A percentile compares a stretch with the other conserved stretches of the same genome.
These are phyloP conservation scores for Hymenoscyphus scutula DNA, from an alignment of 2,329 filamentous ascomycete genomes.

Conservation along the genomic window DNA sequence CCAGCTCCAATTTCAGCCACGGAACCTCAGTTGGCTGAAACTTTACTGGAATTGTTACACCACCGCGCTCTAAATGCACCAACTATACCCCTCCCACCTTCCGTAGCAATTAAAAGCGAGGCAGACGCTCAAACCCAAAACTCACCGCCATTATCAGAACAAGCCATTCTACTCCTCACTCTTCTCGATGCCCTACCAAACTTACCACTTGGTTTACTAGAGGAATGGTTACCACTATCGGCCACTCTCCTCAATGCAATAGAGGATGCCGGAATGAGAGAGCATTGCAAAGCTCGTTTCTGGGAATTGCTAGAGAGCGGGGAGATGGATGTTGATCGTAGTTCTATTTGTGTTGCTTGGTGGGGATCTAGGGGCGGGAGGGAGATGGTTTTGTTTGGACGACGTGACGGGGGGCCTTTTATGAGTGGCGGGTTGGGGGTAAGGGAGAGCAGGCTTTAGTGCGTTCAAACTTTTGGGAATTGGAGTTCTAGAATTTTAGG, in stretches of 20 bases:
- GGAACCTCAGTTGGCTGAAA: conserved; percentile 62
- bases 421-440: conserved; percentile 34
- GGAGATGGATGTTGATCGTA: conserved; percentile 70
- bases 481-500: too few relatives aligned
- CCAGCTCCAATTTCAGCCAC: conserved; percentile 59
- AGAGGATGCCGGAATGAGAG: conserved; percentile 52
- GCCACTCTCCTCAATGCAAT: conserved; percentile 58
- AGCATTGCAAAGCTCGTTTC: conserved; percentile 58
- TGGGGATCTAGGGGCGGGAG: conserved; percentile 54
- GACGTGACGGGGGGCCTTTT: conserved; percentile 23
- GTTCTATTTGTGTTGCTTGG: conserved; percentile 64
- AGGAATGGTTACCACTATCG: conserved; percentile 64
- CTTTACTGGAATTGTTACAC: conserved; percentile 62
- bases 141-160: conserved; percentile 50
- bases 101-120: conserved; percentile 25
- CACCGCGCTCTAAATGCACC: conserved; percentile 57
- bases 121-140: conserved; percentile 34
- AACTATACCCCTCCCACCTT: conserved; percentile 40
- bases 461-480: too few relatives aligned
- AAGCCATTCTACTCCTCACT: conserved; percentile 61
- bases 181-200: conserved; percentile 64
- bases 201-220: conserved; percentile 55
- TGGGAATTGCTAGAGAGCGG: conserved; percentile 64
- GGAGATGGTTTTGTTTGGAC: conserved; percentile 30
- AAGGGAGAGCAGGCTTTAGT: conserved; percentile 27